Evolutionary conservation across 2,329 filamentous ascomycete species (phyloP).

Genomic region (Fusarium agapanthi): DNA sequence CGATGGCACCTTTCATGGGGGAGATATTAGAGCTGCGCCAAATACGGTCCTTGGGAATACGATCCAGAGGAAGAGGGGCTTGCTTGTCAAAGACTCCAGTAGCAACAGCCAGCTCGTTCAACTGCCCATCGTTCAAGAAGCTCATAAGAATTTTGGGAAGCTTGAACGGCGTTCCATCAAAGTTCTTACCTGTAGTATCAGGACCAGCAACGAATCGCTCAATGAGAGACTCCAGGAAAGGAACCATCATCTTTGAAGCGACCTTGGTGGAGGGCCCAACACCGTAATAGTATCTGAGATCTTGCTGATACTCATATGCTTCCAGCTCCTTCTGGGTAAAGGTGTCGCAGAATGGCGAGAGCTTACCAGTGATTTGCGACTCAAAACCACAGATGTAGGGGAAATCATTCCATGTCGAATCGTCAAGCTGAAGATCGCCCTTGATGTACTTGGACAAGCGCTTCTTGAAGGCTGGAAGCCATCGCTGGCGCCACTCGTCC

Average conservation of each 20-base stretch:
- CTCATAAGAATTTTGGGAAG: conserved; percentile 67
- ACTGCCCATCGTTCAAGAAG: conserved; percentile 73
- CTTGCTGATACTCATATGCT: conserved; percentile 73
- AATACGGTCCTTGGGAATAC: conserved; percentile 57
- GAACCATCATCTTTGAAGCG: conserved; percentile 67
- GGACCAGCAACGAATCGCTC: conserved; percentile 62
- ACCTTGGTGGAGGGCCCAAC: conserved; percentile 65
- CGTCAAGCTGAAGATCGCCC: conserved; percentile 63
- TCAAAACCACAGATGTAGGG: conserved; percentile 78
- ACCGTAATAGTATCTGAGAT: conserved; percentile 74
- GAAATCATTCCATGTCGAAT: conserved; percentile 64
- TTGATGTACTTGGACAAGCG: conserved; percentile 63
- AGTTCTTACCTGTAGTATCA: conserved; percentile 55
- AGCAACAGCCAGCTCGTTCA: conserved; percentile 67
- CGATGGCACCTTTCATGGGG: conserved; percentile 71
- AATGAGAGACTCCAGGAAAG: conserved; percentile 64
- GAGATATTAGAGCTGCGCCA: conserved; percentile 66
- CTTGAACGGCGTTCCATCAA: conserved; percentile 56
- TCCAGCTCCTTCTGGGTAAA: conserved; percentile 69
- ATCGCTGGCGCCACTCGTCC: conserved; percentile 59
- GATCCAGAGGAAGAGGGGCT: conserved; percentile 55
- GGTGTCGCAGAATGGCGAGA: conserved; percentile 70
- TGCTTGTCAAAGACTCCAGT: conserved; percentile 70
- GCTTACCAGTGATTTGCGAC: conserved; percentile 68
- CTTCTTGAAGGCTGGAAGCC: conserved; percentile 60